Base-by-base conservation (phyloP, 2,329 filamentous ascomycete genomes). In the Epichloe amarillans region DNA sequence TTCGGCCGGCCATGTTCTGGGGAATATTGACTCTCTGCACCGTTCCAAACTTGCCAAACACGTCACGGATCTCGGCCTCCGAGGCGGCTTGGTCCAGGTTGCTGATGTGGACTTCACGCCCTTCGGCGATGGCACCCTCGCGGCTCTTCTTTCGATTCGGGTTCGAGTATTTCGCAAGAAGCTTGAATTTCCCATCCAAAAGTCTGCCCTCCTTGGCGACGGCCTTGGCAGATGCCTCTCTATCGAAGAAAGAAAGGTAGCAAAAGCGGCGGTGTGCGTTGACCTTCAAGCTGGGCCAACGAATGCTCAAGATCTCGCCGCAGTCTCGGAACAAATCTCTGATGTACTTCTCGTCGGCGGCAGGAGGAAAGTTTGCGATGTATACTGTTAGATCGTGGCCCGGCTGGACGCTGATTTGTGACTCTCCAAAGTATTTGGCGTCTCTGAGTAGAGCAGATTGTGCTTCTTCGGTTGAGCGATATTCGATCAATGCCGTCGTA, bases 191-290 rank as follows among this genome's bases (percentile, higher is more conserved):
- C 26, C 80, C 80, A 23, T 84, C 84, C 0, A 95, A 67, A 21
- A 82, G 64, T 51, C 76, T 82, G 26, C 84, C 84, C 61, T 96
- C 77, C 46, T 95, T 76, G 52, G 79, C 70, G 0, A 83, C 84
- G 1, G 90, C 90, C 46, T 78, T 80, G 39, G 80, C 74, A 0
- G 89, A 87, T 49, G 79, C 77, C n/a, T 75, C 74, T 3, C 76
- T 67, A 35, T 81, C 80, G 46, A 82, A 76, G 64, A 96, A 96
- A n/a, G 94, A 88, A 6, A 96, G 76, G 65, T 98, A 98, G 71
- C 90, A 96, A 70, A 98, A 98, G 23, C 93, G 84, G 35, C 93
- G 86, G 58, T 87, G 83, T 2, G 84, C 83, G 61, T 96, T 91
- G 66, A 78, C 89, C 64, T 94, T 94, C 48, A 98, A 77, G 51